Conservation (phyloP, 352 stramenopile species). For the Globisporangium megalacanthum region DNA sequence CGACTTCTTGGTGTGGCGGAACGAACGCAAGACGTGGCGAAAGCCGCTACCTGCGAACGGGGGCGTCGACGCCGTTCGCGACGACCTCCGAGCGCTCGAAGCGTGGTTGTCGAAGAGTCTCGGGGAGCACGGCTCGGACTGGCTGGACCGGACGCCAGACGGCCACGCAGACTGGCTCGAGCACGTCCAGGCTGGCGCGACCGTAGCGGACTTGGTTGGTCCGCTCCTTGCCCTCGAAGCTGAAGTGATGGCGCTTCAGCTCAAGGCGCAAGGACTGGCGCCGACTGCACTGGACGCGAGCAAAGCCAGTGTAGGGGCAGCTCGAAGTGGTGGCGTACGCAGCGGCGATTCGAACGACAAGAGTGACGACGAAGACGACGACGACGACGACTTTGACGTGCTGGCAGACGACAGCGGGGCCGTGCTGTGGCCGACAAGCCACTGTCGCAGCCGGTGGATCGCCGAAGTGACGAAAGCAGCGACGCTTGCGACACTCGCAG, state of each 20-base stretch:
- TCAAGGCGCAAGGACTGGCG: slow-evolving; percentile 19
- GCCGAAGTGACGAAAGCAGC: slow-evolving; percentile 41
- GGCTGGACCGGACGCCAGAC: slow-evolving; percentile 38
- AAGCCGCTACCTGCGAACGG: slow-evolving; percentile 38
- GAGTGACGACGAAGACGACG: slow-evolving; percentile 67
- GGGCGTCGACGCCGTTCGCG: slow-evolving; percentile 42
- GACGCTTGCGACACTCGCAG: slow-evolving; percentile 51
- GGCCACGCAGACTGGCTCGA: slow-evolving; percentile 44
- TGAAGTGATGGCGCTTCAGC: slow-evolving; percentile 54
- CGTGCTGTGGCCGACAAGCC: slow-evolving; percentile 64
- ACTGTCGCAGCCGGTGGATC: slow-evolving; percentile 71
- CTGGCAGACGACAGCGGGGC: slow-evolving; percentile 44
- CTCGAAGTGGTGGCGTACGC: neutral
- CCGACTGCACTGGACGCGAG: neutral
- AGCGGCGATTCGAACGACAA: slow-evolving; percentile 41
- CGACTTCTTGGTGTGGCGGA: slow-evolving; percentile 56
- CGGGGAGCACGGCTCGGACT: slow-evolving; percentile 52
- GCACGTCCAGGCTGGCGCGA: slow-evolving; percentile 28
- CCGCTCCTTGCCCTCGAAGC: slow-evolving; percentile 56
- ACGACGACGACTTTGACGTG: slow-evolving; percentile 68
- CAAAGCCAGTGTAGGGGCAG: neutral
- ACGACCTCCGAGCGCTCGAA: slow-evolving; percentile 55
- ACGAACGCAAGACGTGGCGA: slow-evolving; percentile 43
- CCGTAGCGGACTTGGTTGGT: slow-evolving; percentile 28
- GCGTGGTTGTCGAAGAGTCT: slow-evolving; percentile 59